Evolutionary conservation across 225 moss, liverwort and hornwort species (phyloP), one percentile per base, ranked within the genome.

Genomic region (Antitrichia curtipendula): DNA sequence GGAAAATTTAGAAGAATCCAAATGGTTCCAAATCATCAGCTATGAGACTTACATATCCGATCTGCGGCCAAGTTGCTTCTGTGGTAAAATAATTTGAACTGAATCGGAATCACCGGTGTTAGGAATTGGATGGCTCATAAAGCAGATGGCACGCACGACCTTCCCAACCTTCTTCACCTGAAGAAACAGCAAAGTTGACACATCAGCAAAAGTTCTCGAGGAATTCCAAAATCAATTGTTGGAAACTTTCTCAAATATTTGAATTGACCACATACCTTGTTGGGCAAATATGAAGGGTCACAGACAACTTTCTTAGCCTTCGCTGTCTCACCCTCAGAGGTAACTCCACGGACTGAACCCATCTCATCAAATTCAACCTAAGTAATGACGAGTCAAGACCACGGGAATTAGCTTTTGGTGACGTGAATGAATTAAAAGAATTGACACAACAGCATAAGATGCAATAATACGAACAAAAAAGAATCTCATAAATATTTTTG

Each of bases 71-170:
- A 98, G 88, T 92, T 98, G 96, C 92, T 98, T 98, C 83, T 98
- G 97, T 49, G 98, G 98, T 41, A 98, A 52, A 84, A 98, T 98
- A 54, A 98, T 86, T 90, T 98, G 97, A 66, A 98, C 98, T 83
- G 96, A 98, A 56, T 95, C 94, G 21, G 93, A 92, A 68, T 98
- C 96, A 36, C 65, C 79, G 21, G 97, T 98, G 83, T 95, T 96
- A 34, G 97, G 97, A 73, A 98, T 94, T 24, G 96, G 95, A 92
- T 98, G 97, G 71, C 95, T 98, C 96, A 98, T 86, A n/a, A 98
- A 96, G 86, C 98, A 98, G 69, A 98, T 96, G 40, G 98, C 96
- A 68, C 98, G 94, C 29, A 97, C 96, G 82, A 98, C 98, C 89
- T 95, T 98, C 56, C 95, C 96, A 80, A 97, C 96, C 90, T 92